A percentile compares a stretch with the other conserved stretches of the same genome.
Evolutionary conservation across 2,329 filamentous ascomycete genomes (phyloP).

Genomic region (Raffaelea ambrosiae): DNA sequence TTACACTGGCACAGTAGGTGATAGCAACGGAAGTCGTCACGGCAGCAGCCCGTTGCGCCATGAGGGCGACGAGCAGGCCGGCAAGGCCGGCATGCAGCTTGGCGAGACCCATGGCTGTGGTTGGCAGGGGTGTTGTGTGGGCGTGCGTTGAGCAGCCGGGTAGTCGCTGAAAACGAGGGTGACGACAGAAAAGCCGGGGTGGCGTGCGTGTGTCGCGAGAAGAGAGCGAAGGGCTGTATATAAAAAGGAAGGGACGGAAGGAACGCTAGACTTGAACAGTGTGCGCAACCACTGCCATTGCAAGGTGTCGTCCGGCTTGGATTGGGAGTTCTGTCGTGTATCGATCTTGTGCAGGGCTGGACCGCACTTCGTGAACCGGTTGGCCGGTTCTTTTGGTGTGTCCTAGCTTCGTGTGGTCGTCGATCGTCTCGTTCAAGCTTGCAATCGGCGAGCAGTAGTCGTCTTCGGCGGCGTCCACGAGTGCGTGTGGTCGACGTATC

Average conservation of each 20-base stretch:
- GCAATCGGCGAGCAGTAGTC: too few species aligned
- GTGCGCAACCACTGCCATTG: not conserved
- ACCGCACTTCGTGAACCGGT: too few species aligned
- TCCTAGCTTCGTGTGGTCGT: too few species aligned
- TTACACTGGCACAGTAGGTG: conserved; percentile 36
- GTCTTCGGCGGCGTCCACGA: too few species aligned
- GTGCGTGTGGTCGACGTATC: too few species aligned
- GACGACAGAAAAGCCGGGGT: not conserved
- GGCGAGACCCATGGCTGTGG: conserved; percentile 4
- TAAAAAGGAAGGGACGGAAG: not conserved
- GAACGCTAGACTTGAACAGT: not conserved
- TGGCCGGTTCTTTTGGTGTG: too few species aligned
- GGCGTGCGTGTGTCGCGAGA: too few species aligned
- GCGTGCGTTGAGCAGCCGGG: not conserved
- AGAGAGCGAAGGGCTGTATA: too few species aligned
- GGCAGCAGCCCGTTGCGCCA: conserved; percentile 13
- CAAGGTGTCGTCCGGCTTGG: not conserved
- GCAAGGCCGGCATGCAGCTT: conserved; percentile 1
- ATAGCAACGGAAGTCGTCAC: conserved; percentile 23
- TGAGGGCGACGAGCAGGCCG: conserved; percentile 13
- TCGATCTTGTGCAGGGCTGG: too few species aligned
- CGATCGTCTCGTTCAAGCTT: too few species aligned
- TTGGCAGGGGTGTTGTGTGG: not conserved
- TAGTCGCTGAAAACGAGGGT: not conserved
- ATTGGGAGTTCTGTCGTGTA: too few species aligned